Evolutionary conservation across 2,329 filamentous ascomycete genomes (phyloP).

Genomic region (Pseudogymnoascus destructans): DNA sequence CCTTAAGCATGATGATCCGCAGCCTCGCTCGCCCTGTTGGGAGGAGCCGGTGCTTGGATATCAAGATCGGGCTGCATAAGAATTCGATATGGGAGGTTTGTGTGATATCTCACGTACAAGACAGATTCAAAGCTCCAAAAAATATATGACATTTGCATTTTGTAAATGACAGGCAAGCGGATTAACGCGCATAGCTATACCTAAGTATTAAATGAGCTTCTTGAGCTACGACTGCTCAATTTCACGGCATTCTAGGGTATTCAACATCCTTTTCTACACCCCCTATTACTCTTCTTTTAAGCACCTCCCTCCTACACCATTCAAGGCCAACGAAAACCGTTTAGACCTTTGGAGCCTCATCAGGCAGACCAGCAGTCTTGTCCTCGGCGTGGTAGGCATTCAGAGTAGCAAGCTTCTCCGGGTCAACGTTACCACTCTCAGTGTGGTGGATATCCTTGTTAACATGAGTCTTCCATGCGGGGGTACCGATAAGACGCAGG

Average conservation of each 20-base stretch:
- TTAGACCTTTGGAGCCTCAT: background rate
- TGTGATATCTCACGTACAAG: background rate
- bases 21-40: background rate
- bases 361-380: background rate
- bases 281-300: background rate
- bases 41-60: no score
- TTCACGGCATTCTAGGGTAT: background rate
- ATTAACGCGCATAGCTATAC: background rate
- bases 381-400: constrained; percentile 13
- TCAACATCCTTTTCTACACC: background rate
- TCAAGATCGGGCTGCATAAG: no score
- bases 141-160: background rate
- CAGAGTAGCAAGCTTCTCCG: constrained; percentile 18
- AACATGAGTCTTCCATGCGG: constrained; percentile 20
- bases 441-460: constrained; percentile 16
- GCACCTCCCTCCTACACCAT: no score
- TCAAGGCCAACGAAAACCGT: background rate
- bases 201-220: background rate
- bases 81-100: no score
- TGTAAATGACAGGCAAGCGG: background rate
- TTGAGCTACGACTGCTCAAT: background rate
- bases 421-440: constrained; percentile 22
- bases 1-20: background rate
- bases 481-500: constrained; percentile 6
- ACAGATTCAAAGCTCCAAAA: background rate